These are phyloP conservation scores for Suillus plorans DNA, from an alignment of 768 basidiomycete species.

Conservation along the genomic window DNA sequence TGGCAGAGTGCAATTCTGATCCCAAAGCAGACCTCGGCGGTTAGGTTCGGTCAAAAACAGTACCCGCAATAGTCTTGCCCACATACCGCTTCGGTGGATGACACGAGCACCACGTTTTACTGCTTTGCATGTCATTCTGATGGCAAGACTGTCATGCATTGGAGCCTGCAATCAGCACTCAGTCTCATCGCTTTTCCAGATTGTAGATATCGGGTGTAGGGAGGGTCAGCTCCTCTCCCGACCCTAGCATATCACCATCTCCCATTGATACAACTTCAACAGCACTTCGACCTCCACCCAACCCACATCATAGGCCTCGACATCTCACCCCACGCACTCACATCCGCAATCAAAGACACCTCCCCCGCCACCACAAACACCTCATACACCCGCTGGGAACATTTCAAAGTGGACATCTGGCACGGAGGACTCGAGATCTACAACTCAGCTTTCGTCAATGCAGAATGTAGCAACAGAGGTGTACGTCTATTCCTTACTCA, in stretches of 20 bases:
- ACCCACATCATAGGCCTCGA: conserved; percentile 69
- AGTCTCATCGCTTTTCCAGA: conserved; percentile 41
- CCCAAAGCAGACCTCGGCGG: conserved; percentile 67
- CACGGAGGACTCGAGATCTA: conserved; percentile 62
- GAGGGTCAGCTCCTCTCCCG: conserved; percentile 23
- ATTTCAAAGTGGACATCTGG: conserved; percentile 46
- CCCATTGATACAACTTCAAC: conserved; percentile 42
- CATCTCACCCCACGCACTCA: conserved; percentile 52
- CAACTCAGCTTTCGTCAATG: conserved; percentile 63
- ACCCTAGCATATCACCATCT: conserved; percentile 26
- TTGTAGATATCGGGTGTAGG: too few relatives aligned
- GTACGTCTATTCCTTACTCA: conserved; percentile 41
- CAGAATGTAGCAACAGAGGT: conserved; percentile 80
- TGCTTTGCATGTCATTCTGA: too few relatives aligned
- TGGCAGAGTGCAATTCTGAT: background rate
- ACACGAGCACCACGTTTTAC: conserved; percentile 38
- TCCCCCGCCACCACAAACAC: conserved; percentile 36
- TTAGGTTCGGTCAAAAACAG: conserved; percentile 58
- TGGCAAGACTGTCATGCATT: too few relatives aligned
- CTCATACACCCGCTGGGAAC: conserved; percentile 63
- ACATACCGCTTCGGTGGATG: conserved; percentile 79
- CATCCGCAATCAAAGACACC: conserved; percentile 49
- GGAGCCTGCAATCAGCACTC: conserved; percentile 56
- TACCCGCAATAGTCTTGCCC: conserved; percentile 57
- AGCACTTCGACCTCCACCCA: conserved; percentile 51